These are phyloP conservation scores for Mycena crocata DNA, from an alignment of 768 basidiomycete genomes.

Conservation along the genomic window DNA sequence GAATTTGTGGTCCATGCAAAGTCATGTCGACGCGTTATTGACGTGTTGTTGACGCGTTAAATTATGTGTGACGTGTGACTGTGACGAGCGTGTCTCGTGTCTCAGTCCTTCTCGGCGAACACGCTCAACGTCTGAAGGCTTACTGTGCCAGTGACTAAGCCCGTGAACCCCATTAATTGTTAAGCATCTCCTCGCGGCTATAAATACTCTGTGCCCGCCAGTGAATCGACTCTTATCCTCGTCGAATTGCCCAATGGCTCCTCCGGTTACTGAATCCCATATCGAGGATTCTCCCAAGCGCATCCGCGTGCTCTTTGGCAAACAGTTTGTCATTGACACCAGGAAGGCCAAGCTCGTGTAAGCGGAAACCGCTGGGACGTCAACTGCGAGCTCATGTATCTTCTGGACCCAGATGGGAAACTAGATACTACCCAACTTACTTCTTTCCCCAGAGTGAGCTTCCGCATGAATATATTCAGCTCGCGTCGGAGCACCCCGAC, in stretches of 20 bases:
- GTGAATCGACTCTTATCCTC: too few relatives aligned
- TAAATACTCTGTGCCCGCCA: too few relatives aligned
- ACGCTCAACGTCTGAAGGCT: background rate
- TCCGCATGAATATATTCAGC: constrained; percentile 54
- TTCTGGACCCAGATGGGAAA: constrained; percentile 61
- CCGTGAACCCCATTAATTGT: background rate
- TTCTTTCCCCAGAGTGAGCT: constrained; percentile 63
- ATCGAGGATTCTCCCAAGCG: constrained; percentile 63
- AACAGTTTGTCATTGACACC: constrained; percentile 66
- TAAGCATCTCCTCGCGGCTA: too few relatives aligned
- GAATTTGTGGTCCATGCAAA: too few relatives aligned
- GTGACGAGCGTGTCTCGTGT: too few relatives aligned
- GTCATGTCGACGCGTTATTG: too few relatives aligned
- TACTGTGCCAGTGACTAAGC: constrained; percentile 1
- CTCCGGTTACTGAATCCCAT: constrained; percentile 39
- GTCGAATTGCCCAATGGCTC: too few relatives aligned
- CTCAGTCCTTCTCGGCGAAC: background rate
- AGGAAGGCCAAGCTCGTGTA: constrained; percentile 70
- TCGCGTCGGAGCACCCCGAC: constrained; percentile 42
- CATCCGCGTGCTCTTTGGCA: constrained; percentile 64
- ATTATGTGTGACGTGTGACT: too few relatives aligned
- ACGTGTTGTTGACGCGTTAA: too few relatives aligned
- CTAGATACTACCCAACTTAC: constrained; percentile 63
- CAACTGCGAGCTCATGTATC: background rate
- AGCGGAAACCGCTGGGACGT: constrained; percentile 35